Evolutionary conservation across 768 basidiomycete genomes (phyloP).

Genomic region (Xanthoconium stramineum): DNA sequence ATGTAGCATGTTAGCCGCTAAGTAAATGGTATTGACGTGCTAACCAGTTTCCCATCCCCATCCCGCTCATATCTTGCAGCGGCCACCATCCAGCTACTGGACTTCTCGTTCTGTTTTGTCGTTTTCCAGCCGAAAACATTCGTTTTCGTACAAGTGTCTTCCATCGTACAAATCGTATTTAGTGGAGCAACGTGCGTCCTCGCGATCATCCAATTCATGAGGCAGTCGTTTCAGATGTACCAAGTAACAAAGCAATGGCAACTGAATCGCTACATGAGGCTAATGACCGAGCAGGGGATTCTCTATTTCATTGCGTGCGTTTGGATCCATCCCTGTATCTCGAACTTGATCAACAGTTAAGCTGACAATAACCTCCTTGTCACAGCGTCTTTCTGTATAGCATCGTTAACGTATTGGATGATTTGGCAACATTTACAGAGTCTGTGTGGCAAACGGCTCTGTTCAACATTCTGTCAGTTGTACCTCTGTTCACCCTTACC

Average conservation of each 20-base stretch:
- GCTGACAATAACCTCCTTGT: too few relatives aligned
- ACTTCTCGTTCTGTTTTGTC: neutral
- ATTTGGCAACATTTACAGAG: neutral
- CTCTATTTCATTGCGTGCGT: neutral
- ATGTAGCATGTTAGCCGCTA: neutral
- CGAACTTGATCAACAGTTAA: too few relatives aligned
- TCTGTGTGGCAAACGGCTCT: neutral
- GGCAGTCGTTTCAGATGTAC: neutral
- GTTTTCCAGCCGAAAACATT: too few relatives aligned
- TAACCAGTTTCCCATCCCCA: neutral
- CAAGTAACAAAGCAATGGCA: neutral
- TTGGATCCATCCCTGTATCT: too few relatives aligned
- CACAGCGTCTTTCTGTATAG: neutral
- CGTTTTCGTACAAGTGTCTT: neutral
- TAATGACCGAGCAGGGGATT: neutral
- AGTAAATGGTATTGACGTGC: too few relatives aligned
- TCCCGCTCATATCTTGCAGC: neutral
- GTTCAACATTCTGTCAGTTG: neutral
- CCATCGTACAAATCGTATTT: too few relatives aligned
- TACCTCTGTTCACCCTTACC: neutral
- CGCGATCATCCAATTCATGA: neutral
- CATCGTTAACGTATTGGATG: neutral
- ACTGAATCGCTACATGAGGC: neutral
- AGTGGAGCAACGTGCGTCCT: neutral
- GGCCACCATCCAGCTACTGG: neutral